Evolutionary conservation across 805 yeast genomes (phyloP).

Genomic region (Candida loeiensis): DNA sequence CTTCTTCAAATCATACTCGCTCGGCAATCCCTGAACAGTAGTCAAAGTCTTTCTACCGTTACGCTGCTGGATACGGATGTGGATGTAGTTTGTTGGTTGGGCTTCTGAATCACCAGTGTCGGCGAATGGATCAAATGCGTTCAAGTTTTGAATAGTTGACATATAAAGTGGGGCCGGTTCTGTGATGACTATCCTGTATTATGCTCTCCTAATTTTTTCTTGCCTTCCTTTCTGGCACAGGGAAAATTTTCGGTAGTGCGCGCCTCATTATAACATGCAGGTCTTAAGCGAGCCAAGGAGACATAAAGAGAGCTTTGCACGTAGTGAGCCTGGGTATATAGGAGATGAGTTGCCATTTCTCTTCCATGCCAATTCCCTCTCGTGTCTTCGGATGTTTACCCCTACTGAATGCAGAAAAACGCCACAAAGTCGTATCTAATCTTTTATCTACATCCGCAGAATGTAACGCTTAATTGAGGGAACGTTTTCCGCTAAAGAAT

Average conservation of each 20-base stretch:
- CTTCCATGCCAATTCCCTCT: no score
- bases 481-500: no score
- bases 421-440: no score
- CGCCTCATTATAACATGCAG: conserved; percentile 1
- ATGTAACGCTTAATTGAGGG: no score
- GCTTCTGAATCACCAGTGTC: conserved; percentile 99
- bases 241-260: conserved; percentile 9
- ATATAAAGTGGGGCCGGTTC: conserved; percentile 29
- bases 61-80: conserved; percentile 98
- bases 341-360: not conserved
- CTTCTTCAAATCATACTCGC: conserved; percentile 90
- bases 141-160: conserved; percentile 91
- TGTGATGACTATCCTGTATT: conserved; percentile 4
- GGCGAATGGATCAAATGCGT: conserved; percentile 96
- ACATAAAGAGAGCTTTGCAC: no score
- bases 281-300: no score
- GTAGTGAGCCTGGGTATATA: not conserved
- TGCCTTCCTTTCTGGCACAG: not conserved
- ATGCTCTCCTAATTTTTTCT: conserved; percentile 1
- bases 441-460: no score
- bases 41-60: conserved; percentile 98
- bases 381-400: no score
- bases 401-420: no score
- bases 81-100: conserved; percentile 92
- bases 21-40: conserved; percentile 96